phyloP scores from a whole-genome alignment of 495 filamentous ascomycete genomes.

The Pseudomonodictys pantanalensis region DNA sequence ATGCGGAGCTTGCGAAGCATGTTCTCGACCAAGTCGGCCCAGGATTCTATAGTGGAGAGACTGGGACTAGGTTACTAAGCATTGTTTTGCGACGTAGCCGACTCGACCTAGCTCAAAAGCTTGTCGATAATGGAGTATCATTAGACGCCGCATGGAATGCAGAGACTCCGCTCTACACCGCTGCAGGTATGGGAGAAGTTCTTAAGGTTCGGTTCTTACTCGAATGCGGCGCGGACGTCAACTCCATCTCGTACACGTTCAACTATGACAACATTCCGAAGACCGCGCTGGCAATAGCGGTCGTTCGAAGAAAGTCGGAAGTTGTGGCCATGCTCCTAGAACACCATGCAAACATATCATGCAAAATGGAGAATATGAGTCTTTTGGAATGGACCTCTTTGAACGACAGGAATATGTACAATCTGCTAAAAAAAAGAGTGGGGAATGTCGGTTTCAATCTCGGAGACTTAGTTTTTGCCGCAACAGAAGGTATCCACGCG shows the following conservation, averaged over 20 bases:
- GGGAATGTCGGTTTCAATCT: neutral
- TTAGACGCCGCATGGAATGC: neutral
- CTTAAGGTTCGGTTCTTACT: neutral
- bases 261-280: too few relatives aligned
- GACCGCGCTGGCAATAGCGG: neutral
- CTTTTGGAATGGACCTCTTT: neutral
- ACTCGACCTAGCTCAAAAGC: neutral
- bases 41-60: neutral
- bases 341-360: neutral
- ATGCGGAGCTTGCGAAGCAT: neutral
- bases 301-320: neutral
- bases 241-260: neutral
- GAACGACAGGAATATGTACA: neutral
- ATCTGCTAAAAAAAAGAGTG: neutral
- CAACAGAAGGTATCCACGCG: neutral
- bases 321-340: neutral
- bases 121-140: neutral
- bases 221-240: neutral
- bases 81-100: neutral
- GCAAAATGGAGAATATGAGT: neutral
- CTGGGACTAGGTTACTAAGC: neutral
- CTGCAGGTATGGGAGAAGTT: neutral
- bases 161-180: neutral
- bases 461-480: neutral
- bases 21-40: neutral